A percentile compares a stretch with the other conserved stretches of the same genome.
These are phyloP conservation scores for Salvia miltiorrhiza DNA, from an alignment of 257 asterid genomes.

Conservation along the genomic window DNA sequence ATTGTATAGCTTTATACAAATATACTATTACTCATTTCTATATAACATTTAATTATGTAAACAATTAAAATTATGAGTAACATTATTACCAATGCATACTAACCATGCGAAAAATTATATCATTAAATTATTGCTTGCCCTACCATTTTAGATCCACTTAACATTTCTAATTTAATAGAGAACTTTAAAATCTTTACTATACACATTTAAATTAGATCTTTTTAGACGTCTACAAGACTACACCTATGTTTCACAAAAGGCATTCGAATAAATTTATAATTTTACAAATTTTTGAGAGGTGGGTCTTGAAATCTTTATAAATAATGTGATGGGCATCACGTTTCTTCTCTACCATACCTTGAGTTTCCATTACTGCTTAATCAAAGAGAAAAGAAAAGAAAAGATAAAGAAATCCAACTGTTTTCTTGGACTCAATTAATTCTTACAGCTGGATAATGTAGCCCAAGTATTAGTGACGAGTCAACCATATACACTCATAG, in stretches of 20 bases:
- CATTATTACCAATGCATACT: too few relatives aligned
- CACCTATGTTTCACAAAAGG: background rate
- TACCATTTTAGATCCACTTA: too few relatives aligned
- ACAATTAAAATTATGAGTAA: too few relatives aligned
- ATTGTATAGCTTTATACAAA: background rate
- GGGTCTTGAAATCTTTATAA: background rate
- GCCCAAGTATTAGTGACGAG: constrained; percentile 13
- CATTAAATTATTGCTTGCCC: too few relatives aligned
- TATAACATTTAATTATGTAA: too few relatives aligned
- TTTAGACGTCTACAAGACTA: too few relatives aligned
- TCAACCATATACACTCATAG: constrained; percentile 21
- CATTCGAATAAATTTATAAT: background rate
- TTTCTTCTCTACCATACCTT: constrained; percentile 14
- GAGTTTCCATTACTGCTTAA: background rate
- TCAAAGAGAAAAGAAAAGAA: background rate
- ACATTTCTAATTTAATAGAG: too few relatives aligned
- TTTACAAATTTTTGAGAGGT: background rate
- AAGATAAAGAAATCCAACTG: background rate
- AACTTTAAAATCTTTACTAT: too few relatives aligned
- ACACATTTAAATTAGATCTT: background rate
- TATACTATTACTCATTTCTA: too few relatives aligned
- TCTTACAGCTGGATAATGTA: constrained; percentile 20
- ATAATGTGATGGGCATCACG: constrained; percentile 33
- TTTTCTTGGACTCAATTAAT: constrained; percentile 3
- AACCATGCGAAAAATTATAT: too few relatives aligned